These are phyloP conservation scores for Thalassiosira sp. DNA, from an alignment of 352 stramenopile species.

Conservation along the genomic window DNA sequence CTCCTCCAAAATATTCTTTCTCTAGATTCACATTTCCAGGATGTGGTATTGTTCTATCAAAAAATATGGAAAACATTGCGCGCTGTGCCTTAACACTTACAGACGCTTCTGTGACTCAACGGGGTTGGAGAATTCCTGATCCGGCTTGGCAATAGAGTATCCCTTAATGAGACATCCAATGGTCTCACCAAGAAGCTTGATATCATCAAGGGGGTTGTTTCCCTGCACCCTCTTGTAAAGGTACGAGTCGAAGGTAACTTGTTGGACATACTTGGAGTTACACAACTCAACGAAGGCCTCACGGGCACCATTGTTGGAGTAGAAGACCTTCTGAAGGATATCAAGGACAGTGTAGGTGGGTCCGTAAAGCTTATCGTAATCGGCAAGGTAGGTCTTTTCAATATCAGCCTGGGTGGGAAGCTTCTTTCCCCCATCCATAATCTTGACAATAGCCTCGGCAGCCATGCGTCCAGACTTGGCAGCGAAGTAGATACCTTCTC, in stretches of 20 bases:
- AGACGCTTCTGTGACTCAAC: constrained; percentile 87
- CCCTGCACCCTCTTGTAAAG: constrained; percentile 89
- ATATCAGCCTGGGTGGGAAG: constrained; percentile 86
- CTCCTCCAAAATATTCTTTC: neutral
- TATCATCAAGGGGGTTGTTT: constrained; percentile 88
- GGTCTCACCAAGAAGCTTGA: constrained; percentile 88
- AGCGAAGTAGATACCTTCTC: constrained; percentile 90
- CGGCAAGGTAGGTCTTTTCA: constrained; percentile 86
- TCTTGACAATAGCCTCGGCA: constrained; percentile 84
- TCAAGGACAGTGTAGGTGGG: constrained; percentile 89
- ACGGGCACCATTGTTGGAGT: constrained; percentile 87
- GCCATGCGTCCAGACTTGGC: constrained; percentile 89
- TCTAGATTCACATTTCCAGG: neutral
- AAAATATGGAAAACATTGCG: constrained; percentile 1
- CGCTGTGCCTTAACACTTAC: constrained; percentile 56
- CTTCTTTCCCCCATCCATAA: constrained; percentile 80
- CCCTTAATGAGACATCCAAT: constrained; percentile 87
- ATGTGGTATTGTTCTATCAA: neutral
- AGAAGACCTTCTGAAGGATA: constrained; percentile 89
- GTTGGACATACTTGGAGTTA: constrained; percentile 88
- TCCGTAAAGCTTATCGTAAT: constrained; percentile 87
- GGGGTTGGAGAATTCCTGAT: constrained; percentile 86
- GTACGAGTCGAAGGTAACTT: constrained; percentile 90
- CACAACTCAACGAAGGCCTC: constrained; percentile 89
- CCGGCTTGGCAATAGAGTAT: constrained; percentile 84